A percentile compares a stretch with the other conserved stretches of the same genome.
phyloP scores from a whole-genome alignment of 768 basidiomycete species.

The Rhizopogon sp. region DNA sequence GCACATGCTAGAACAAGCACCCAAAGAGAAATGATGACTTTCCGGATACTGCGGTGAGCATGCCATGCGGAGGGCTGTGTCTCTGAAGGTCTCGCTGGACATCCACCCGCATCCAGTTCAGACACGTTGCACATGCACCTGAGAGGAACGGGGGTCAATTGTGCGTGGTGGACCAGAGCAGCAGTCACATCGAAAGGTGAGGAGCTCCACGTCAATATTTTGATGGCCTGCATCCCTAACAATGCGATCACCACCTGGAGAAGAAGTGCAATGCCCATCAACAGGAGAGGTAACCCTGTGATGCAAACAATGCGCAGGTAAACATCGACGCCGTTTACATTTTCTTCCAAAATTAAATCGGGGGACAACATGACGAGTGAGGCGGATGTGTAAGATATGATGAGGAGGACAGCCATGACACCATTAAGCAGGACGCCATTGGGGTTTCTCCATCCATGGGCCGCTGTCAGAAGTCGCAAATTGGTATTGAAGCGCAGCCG shows the following conservation, averaged over 20 bases:
- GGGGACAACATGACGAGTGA: constrained; percentile 16
- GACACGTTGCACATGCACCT: constrained; percentile 21
- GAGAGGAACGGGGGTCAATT: constrained; percentile 12
- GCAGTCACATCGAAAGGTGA: constrained; percentile 26
- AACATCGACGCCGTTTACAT: no score
- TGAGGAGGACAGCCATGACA: constrained; percentile 22
- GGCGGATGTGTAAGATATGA: constrained; percentile 23
- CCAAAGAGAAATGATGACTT: constrained; percentile 16
- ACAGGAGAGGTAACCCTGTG: constrained; percentile 17
- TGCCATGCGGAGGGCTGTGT: constrained; percentile 23
- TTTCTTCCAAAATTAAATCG: no score
- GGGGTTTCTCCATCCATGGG: constrained; percentile 11
- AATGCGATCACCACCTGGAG: constrained; percentile 21
- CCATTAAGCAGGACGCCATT: constrained; percentile 18
- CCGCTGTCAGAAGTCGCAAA: constrained; percentile 21
- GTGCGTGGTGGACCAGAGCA: constrained; percentile 18
- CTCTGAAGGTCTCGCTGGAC: constrained; percentile 7
- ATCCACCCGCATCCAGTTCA: constrained; percentile 1
- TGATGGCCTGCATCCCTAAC: constrained; percentile 12
- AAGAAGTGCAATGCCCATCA: constrained; percentile 19
- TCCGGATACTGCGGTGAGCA: no score
- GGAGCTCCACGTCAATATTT: constrained; percentile 27
- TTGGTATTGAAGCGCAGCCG: constrained; percentile 3
- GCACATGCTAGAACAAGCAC: constrained; percentile 14
- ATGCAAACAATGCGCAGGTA: background rate